Conservation (phyloP, 306 rosid species). For the Cyclanthera cordifolia region DNA sequence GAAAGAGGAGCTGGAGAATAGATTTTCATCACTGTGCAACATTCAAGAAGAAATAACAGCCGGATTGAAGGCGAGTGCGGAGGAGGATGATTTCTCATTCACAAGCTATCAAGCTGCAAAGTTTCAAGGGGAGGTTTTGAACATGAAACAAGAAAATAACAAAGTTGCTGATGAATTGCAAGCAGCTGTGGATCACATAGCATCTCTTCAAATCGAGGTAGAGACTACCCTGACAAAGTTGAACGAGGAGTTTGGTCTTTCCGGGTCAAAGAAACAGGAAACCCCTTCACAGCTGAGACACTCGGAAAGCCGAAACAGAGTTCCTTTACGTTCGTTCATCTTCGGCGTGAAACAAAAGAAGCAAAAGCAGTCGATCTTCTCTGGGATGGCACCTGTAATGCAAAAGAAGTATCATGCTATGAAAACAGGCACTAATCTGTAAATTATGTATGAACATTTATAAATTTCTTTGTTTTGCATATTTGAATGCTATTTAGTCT, state of each 20-base stretch:
- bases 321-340: constrained; percentile 80
- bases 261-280: constrained; percentile 41
- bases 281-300: constrained; percentile 29
- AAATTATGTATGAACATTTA: constrained; percentile 17
- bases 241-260: constrained; percentile 49
- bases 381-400: constrained; percentile 59
- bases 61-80: constrained; percentile 77
- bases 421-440: constrained; percentile 25
- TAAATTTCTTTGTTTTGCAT: constrained; percentile 10
- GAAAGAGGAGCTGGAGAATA: constrained; percentile 53
- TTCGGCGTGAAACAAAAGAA: constrained; percentile 68
- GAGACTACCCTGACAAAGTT: constrained; percentile 47
- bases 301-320: constrained; percentile 33
- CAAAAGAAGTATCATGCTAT: constrained; percentile 38
- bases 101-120: constrained; percentile 95
- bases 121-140: constrained; percentile 91
- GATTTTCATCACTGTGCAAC: constrained; percentile 62
- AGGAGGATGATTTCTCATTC: constrained; percentile 72
- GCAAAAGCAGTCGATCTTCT: constrained; percentile 62
- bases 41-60: constrained; percentile 74
- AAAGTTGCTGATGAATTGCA: constrained; percentile 79
- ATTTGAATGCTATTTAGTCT: background rate
- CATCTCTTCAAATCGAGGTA: constrained; percentile 45
- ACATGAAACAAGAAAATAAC: constrained; percentile 93
- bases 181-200: constrained; percentile 53